These are phyloP conservation scores for Pseudocercospora fijiensis DNA, from an alignment of 2,329 filamentous ascomycete genomes.

Conservation along the genomic window DNA sequence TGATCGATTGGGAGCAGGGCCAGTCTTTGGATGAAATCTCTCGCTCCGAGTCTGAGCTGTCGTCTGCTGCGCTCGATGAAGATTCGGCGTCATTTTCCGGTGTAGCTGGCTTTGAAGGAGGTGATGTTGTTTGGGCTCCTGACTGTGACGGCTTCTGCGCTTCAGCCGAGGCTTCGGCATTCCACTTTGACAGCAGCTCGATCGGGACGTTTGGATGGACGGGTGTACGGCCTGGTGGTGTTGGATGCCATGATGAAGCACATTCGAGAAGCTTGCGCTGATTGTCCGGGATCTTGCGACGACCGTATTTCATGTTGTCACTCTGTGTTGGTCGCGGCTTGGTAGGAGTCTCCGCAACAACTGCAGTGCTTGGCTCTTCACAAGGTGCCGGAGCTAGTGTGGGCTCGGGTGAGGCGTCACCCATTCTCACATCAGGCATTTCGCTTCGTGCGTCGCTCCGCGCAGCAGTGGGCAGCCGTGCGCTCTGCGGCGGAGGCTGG, in stretches of 20 bases:
- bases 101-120: not conserved
- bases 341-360: not conserved
- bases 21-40: not conserved
- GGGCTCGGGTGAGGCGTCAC: not conserved
- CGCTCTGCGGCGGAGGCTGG: not conserved
- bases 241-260: constrained; percentile 43
- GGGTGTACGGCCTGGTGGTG: constrained; percentile 38
- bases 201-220: constrained; percentile 44
- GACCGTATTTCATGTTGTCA: constrained; percentile 23
- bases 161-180: constrained; percentile 10
- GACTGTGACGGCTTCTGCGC: not conserved
- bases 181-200: constrained; percentile 35
- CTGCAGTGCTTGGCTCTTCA: not conserved
- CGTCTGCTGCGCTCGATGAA: not conserved
- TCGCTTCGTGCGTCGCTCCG: not conserved
- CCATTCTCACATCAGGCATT: not conserved
- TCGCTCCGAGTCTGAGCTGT: not conserved
- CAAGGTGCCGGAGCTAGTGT: not conserved
- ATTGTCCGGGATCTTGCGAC: constrained; percentile 42
- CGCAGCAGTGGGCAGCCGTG: not conserved
- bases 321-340: not conserved
- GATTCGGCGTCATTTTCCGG: not conserved
- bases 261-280: constrained; percentile 53
- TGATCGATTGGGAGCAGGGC: not conserved
- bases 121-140: not conserved